phyloP scores from a whole-genome alignment of 2,329 filamentous ascomycete genomes.

The Aspergillus jensenii region DNA sequence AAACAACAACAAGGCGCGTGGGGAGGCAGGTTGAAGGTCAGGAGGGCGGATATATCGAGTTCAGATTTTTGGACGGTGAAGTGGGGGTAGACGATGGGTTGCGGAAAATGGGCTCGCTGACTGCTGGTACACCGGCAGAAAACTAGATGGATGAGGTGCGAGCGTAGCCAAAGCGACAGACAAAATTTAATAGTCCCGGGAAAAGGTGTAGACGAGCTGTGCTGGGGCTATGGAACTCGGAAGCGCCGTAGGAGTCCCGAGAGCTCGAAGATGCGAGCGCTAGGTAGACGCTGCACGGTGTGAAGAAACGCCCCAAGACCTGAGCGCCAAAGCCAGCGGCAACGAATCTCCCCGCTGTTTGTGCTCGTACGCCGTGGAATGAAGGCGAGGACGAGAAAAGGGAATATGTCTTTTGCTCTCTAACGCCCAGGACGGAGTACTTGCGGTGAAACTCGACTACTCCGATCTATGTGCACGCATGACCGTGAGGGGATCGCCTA shows the following conservation, averaged over 20 bases:
- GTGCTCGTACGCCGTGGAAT: not conserved
- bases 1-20: not conserved
- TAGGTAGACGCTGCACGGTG: constrained; percentile 3
- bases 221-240: constrained; percentile 5
- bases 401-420: constrained; percentile 12
- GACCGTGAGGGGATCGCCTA: constrained; percentile 28
- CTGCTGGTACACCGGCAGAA: constrained; percentile 13
- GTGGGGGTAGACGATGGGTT: constrained; percentile 19
- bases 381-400: not conserved
- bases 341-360: constrained; percentile 8
- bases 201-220: constrained; percentile 5
- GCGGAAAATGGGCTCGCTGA: constrained; percentile 15
- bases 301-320: constrained; percentile 6
- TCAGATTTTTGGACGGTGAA: constrained; percentile 19
- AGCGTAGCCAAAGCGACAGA: constrained; percentile 15
- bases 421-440: constrained; percentile 6
- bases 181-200: constrained; percentile 11
- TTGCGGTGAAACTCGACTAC: constrained; percentile 23
- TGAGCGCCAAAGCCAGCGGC: constrained; percentile 10
- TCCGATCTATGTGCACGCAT: constrained; percentile 33
- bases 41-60: constrained; percentile 19
- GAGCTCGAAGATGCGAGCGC: constrained; percentile 1
- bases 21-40: constrained; percentile 3
- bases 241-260: constrained; percentile 12
- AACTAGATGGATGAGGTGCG: constrained; percentile 15